A percentile compares a stretch with the other conserved stretches of the same genome.
Evolutionary conservation across 495 filamentous ascomycete genomes (phyloP).

Genomic region (Podospora australis): DNA sequence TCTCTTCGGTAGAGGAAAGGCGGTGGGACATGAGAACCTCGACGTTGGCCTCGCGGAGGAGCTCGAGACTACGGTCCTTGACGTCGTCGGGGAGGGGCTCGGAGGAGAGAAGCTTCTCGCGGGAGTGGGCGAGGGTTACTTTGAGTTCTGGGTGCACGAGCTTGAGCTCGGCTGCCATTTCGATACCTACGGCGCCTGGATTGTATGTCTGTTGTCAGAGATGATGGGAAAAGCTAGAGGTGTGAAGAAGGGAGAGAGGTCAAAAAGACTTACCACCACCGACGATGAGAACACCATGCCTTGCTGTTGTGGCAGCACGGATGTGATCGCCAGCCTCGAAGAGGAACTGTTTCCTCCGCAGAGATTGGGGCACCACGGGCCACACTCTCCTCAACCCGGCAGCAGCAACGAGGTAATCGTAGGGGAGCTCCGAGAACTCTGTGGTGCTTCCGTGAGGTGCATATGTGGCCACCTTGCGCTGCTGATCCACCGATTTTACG

Average conservation of each 20-base stretch:
- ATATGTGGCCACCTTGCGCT: slow-evolving; percentile 44
- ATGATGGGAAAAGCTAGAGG: not conserved
- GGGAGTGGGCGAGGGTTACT: slow-evolving; percentile 63
- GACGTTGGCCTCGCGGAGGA: slow-evolving; percentile 50
- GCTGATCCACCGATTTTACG: slow-evolving; percentile 47
- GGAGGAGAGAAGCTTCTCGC: slow-evolving; percentile 53
- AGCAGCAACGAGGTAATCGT: slow-evolving; percentile 60
- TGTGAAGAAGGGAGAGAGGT: not conserved
- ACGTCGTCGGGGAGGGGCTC: slow-evolving; percentile 63
- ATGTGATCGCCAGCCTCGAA: slow-evolving; percentile 47
- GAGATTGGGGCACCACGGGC: slow-evolving; percentile 56
- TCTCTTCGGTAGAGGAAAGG: slow-evolving; percentile 32
- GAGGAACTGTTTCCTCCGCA: slow-evolving; percentile 48
- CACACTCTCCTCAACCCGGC: slow-evolving; percentile 56
- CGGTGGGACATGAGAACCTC: slow-evolving; percentile 49
- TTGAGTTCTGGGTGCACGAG: slow-evolving; percentile 47
- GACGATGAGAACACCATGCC: slow-evolving; percentile 52
- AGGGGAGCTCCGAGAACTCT: slow-evolving; percentile 31
- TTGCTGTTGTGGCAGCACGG: slow-evolving; percentile 27
- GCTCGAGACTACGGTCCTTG: slow-evolving; percentile 44
- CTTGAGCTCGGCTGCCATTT: slow-evolving; percentile 65
- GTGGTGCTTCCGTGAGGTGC: slow-evolving; percentile 15
- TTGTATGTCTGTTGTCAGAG: too few species aligned
- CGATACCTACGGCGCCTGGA: slow-evolving; percentile 64
- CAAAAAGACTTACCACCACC: slow-evolving; percentile 37